Evolutionary conservation across 345 rosid genomes (phyloP).

Genomic region (Aquilaria sinensis): DNA sequence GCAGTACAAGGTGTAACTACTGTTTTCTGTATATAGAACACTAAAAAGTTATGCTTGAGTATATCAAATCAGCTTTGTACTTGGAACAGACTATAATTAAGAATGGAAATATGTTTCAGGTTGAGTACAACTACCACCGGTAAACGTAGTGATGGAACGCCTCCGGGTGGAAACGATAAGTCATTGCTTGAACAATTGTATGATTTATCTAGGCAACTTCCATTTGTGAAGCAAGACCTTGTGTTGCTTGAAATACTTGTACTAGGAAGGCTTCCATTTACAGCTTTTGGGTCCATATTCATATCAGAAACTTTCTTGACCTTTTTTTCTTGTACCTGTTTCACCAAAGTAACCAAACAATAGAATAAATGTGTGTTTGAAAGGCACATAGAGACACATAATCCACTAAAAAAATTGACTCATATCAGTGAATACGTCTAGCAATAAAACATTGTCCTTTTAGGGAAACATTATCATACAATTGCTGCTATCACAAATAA

Average conservation of each 20-base stretch:
- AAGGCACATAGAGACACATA: too few relatives aligned
- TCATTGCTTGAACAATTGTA: slow-evolving; percentile 35
- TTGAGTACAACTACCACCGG: slow-evolving; percentile 83
- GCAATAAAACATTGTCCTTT: too few relatives aligned
- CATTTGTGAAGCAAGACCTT: slow-evolving; percentile 41
- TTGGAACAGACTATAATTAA: too few relatives aligned
- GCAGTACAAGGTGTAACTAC: too few relatives aligned
- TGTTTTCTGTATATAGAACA: too few relatives aligned
- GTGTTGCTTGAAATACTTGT: slow-evolving; percentile 36
- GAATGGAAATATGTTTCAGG: background rate
- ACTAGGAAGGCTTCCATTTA: slow-evolving; percentile 35
- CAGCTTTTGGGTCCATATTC: slow-evolving; percentile 56
- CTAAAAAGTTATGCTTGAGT: too few relatives aligned
- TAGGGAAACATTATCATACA: too few relatives aligned
- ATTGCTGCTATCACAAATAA: too few relatives aligned
- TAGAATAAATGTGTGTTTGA: too few relatives aligned
- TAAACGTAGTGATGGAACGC: slow-evolving; percentile 61
- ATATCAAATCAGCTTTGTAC: too few relatives aligned
- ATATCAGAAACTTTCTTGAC: slow-evolving; percentile 74
- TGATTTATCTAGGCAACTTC: slow-evolving; percentile 37
- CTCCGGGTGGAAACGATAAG: slow-evolving; percentile 51
- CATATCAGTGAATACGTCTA: too few relatives aligned
- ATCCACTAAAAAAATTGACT: too few relatives aligned
- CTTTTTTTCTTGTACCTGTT: slow-evolving; percentile 94
- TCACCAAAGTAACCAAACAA: background rate